phyloP scores from a whole-genome alignment of 768 basidiomycete genomes.

The Psilocybe sp. region DNA sequence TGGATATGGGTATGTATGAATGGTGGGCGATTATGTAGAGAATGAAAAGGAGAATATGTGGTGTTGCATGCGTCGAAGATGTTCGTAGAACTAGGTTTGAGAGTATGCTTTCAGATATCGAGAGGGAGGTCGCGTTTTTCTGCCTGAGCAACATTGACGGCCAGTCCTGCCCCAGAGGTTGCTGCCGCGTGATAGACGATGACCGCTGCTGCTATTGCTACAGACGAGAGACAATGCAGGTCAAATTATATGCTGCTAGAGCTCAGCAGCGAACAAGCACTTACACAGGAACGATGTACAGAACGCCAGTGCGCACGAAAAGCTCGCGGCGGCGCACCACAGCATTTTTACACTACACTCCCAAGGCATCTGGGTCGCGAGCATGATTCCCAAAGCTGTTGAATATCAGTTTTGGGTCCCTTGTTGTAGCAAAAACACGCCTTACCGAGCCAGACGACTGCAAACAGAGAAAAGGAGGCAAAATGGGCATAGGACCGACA shows the following conservation, averaged over 20 bases:
- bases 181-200: slow-evolving; percentile 21
- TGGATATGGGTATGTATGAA: too few species aligned
- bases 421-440: slow-evolving; percentile 1
- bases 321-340: slow-evolving; percentile 32
- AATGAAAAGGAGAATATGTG: too few species aligned
- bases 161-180: slow-evolving; percentile 22
- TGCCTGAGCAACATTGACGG: slow-evolving; percentile 27
- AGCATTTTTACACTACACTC: slow-evolving; percentile 28
- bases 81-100: too few species aligned
- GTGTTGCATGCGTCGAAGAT: too few species aligned
- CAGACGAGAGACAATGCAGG: background rate
- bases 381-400: slow-evolving; percentile 30
- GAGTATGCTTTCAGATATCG: background rate
- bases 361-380: slow-evolving; percentile 28
- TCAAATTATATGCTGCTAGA: background rate
- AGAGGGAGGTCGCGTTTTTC: slow-evolving; percentile 9
- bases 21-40: too few species aligned
- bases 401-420: background rate
- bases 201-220: slow-evolving; percentile 22
- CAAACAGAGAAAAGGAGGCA: slow-evolving; percentile 26
- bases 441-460: slow-evolving; percentile 31
- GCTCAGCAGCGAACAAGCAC: slow-evolving; percentile 5
- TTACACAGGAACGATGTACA: slow-evolving; percentile 29
- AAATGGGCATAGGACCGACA: slow-evolving; percentile 31
- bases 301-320: slow-evolving; percentile 30